phyloP scores from a whole-genome alignment of 139 green algal species.

The Tetradesmus obliquus region DNA sequence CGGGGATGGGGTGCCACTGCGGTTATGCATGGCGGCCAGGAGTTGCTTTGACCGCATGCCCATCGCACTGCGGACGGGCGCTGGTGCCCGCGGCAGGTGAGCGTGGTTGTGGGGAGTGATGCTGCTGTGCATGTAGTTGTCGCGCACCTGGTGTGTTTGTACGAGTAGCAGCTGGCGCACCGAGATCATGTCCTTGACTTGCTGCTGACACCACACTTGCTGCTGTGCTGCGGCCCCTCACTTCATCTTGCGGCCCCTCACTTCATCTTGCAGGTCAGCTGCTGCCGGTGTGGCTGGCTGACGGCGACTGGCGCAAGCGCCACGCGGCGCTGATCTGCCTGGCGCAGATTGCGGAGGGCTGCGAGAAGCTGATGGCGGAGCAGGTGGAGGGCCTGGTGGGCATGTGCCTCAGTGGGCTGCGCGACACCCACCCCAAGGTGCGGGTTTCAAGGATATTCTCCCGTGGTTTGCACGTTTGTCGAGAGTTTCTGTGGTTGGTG shows the following conservation, averaged over 20 bases:
- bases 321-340: constrained; percentile 94
- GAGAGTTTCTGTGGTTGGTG: neutral
- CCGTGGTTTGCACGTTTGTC: neutral
- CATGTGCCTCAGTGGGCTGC: constrained; percentile 86
- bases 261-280: constrained; percentile 43
- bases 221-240: no score
- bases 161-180: neutral
- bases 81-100: constrained; percentile 78
- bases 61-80: constrained; percentile 75
- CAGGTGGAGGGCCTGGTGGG: constrained; percentile 81
- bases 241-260: no score
- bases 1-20: no score
- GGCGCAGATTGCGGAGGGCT: constrained; percentile 98
- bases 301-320: constrained; percentile 91
- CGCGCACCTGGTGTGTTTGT: neutral
- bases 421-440: constrained; percentile 77
- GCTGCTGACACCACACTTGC: no score
- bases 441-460: neutral
- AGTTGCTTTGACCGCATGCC: no score
- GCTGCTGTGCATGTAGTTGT: no score
- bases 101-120: no score
- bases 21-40: no score
- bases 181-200: neutral
- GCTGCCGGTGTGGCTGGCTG: constrained; percentile 81
- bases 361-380: constrained; percentile 90